phyloP scores from a whole-genome alignment of 2,329 filamentous ascomycete species.

The Calonectria hawksworthii region DNA sequence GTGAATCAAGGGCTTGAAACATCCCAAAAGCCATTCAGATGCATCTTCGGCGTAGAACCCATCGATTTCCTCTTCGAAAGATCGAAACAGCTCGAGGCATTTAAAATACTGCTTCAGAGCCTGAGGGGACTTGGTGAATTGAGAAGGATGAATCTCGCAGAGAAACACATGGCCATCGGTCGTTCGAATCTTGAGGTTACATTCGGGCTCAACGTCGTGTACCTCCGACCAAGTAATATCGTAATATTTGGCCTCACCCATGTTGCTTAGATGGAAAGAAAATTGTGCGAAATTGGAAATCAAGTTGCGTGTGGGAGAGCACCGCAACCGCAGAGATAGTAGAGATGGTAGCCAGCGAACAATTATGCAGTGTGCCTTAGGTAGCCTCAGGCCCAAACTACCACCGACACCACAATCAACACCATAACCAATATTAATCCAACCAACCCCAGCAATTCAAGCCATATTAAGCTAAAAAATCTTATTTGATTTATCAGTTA shows the following conservation, averaged over 20 bases:
- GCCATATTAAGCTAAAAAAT: too few relatives aligned
- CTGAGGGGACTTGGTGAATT: background rate
- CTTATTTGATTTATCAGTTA: too few relatives aligned
- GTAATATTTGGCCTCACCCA: background rate
- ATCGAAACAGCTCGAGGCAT: background rate
- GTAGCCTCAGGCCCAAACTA: too few relatives aligned
- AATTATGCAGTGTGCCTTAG: too few relatives aligned
- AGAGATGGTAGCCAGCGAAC: too few relatives aligned
- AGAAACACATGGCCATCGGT: background rate
- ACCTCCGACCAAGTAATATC: background rate
- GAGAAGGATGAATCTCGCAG: background rate
- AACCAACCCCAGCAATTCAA: too few relatives aligned
- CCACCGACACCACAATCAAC: too few relatives aligned
- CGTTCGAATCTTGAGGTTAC: background rate
- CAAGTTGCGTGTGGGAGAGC: too few relatives aligned
- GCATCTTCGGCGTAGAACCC: background rate
- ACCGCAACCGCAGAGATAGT: too few relatives aligned
- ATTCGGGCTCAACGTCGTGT: too few relatives aligned
- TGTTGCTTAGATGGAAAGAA: background rate
- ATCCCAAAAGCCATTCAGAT: background rate
- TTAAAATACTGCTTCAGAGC: background rate
- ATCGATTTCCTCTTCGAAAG: background rate
- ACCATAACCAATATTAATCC: too few relatives aligned
- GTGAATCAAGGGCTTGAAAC: background rate
- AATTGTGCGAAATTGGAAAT: too few relatives aligned